Evolutionary conservation across 441 rosid species (phyloP), one percentile per base, ranked within the genome.

Genomic region (Corymbia calophylla): DNA sequence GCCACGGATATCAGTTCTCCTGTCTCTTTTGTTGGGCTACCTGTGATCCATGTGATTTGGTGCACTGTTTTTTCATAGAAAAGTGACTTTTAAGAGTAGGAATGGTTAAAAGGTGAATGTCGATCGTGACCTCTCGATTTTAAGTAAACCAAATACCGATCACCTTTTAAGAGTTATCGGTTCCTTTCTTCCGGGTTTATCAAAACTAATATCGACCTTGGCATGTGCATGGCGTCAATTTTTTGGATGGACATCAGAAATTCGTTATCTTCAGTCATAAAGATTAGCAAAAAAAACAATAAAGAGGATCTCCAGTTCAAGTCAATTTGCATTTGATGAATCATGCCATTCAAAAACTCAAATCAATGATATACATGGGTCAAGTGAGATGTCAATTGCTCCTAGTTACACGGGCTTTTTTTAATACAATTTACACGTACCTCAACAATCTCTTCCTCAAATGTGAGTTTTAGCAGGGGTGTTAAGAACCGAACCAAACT

Each of bases 291-390:
- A 66, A 66, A 16, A 19, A 58, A 21, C 21, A 16, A n/a, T 11
- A 31, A 31, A 16, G 7, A 8, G 39, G 35, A 17, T 23, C 23
- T 1, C 23, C 2, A 31, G 44, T 66, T 17, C 6, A 31, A 66
- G 77, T 16, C 18, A 35, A 64, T 64, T 18, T 39, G 44, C 5
- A 6, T 39, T 39, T 5, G 44, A 39, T 39, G 12, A 60, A 25
- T 1, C 15, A 0, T 6, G 2, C 18, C 9, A 14, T 7, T 7
- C 8, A 25, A 58, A 25, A 31, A 16, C 39, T 31, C 21, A 16
- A 31, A 66, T 1, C 6, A 17, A 66, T 16, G 77, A 29, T 14
- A 35, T 10, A 9, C 16, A 18, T 8, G 19, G 9, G 39, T 6
- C 21, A 16, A 8, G 2, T 31, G 21, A 16, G 77, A 68, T 1